Conservation (phyloP, 148 eudicot species). For the Camellia lanceoleosa region DNA sequence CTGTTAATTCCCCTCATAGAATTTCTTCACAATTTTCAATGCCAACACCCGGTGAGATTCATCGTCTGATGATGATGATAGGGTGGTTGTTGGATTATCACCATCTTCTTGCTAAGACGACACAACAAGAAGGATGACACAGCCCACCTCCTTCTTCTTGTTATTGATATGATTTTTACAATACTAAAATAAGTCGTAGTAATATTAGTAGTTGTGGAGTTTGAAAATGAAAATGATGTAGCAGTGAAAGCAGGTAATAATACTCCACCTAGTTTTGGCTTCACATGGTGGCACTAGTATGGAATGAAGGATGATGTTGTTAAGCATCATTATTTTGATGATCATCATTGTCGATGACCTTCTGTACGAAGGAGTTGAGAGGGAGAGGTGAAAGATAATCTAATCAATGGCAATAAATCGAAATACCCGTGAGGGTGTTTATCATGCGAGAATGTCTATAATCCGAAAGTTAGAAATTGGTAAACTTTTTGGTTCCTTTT, state of each 20-base stretch:
- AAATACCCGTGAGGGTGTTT: no score
- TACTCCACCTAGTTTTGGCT: neutral
- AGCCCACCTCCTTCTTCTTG: neutral
- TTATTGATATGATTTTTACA: neutral
- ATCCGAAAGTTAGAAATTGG: no score
- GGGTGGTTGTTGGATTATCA: neutral
- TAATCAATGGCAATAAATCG: no score
- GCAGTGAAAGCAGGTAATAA: neutral
- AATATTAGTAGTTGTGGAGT: neutral
- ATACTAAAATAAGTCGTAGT: neutral
- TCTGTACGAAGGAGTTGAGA: no score
- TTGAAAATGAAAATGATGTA: neutral
- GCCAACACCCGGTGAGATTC: conserved; percentile 7
- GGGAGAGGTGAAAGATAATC: no score
- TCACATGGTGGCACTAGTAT: neutral
- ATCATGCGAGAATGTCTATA: no score
- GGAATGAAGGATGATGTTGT: neutral
- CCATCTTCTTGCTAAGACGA: neutral
- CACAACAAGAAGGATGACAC: neutral
- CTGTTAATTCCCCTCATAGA: conserved; percentile 65
- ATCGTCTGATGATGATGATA: no score
- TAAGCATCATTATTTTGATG: neutral
- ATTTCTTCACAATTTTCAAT: conserved; percentile 51
- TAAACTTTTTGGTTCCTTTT: no score
- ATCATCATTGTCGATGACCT: no score